Conservation (phyloP, 805 yeast genomes). For the Pichia kluyveri region DNA sequence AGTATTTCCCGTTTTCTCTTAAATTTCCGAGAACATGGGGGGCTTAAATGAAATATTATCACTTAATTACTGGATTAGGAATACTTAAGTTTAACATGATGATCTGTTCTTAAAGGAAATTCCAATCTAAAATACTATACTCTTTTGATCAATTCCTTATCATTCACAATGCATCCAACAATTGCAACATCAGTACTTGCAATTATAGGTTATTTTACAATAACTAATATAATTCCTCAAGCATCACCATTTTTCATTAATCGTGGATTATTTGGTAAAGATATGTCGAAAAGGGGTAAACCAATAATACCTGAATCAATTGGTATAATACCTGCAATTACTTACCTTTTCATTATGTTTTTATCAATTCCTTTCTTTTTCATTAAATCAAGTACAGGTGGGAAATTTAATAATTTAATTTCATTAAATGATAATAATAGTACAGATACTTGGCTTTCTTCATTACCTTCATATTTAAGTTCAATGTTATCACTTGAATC, state of each 20-base stretch:
- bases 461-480: slow-evolving; percentile 77
- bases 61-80: no score
- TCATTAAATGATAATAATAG: background rate
- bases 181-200: slow-evolving; percentile 27
- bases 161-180: background rate
- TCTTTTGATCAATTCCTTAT: no score
- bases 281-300: slow-evolving; percentile 63
- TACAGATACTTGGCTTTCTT: slow-evolving; percentile 36
- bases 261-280: slow-evolving; percentile 81
- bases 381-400: slow-evolving; percentile 31
- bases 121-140: no score
- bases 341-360: slow-evolving; percentile 73
- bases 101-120: no score
- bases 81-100: no score
- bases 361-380: slow-evolving; percentile 84
- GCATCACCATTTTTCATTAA: slow-evolving; percentile 58
- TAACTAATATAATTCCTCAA: slow-evolving; percentile 57
- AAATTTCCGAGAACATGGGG: no score
- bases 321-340: slow-evolving; percentile 82
- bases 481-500: slow-evolving; percentile 78
- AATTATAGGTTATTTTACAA: slow-evolving; percentile 53
- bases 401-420: background rate
- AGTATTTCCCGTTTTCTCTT: no score
- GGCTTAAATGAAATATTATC: no score
- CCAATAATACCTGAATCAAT: slow-evolving; percentile 84